Percentiles rank a stretch among this genome's conserved stretches.
These are phyloP conservation scores for Microbotryum lychnidis-dioicae DNA, from an alignment of 1,284 basidiomycete genomes.

Conservation along the genomic window DNA sequence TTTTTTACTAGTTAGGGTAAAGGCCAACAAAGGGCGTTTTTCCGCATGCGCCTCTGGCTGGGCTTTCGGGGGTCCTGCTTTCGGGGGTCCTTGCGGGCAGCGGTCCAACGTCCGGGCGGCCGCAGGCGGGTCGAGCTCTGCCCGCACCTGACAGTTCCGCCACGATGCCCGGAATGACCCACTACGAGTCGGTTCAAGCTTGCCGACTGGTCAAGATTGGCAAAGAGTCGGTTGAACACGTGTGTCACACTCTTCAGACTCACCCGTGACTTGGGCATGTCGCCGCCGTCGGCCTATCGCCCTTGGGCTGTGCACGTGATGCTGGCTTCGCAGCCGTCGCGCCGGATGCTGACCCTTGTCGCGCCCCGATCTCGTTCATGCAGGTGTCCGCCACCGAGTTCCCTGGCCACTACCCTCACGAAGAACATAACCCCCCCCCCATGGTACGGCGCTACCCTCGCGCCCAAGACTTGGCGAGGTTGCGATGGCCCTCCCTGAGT, in stretches of 20 bases:
- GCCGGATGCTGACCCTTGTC: neutral
- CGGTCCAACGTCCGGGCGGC: too few species aligned
- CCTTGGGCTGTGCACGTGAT: neutral
- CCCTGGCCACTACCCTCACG: conserved; percentile 73
- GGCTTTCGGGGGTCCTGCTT: too few species aligned
- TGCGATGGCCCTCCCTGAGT: too few species aligned
- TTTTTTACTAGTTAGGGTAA: too few species aligned
- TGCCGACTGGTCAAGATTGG: conserved; percentile 25
- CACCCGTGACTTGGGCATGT: neutral
- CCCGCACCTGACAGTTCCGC: neutral
- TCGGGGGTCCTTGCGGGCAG: too few species aligned
- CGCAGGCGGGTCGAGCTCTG: neutral
- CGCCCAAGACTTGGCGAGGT: too few species aligned
- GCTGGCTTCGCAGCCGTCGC: neutral
- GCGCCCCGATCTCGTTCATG: neutral
- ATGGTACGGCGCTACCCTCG: too few species aligned
- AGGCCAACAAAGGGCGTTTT: too few species aligned
- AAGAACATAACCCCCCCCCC: too few species aligned
- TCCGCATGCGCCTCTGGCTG: too few species aligned
- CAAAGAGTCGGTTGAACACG: conserved; percentile 30
- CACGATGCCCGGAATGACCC: conserved; percentile 1
- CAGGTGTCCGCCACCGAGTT: conserved; percentile 76
- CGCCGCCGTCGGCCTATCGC: neutral
- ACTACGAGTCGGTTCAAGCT: neutral
- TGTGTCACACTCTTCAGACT: conserved; percentile 3